A percentile compares a stretch with the other conserved stretches of the same genome.
Evolutionary conservation across 805 yeast genomes (phyloP).

Genomic region (Saccharomycopsis vini): DNA sequence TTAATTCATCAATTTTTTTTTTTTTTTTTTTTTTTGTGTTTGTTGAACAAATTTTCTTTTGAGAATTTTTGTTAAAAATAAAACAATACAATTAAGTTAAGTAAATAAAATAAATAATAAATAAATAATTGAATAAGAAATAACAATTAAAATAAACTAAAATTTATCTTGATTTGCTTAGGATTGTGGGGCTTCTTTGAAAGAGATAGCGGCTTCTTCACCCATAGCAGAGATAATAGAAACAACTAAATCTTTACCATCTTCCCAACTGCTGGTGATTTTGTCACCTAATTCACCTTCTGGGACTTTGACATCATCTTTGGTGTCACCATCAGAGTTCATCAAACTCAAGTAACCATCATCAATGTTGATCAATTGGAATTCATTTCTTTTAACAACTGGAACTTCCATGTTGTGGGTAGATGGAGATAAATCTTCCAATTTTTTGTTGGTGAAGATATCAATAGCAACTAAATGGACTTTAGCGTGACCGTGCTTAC

Average conservation of each 20-base stretch:
- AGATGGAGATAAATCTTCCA: slow-evolving; percentile 99
- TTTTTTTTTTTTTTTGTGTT: too few species aligned
- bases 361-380: slow-evolving; percentile 94
- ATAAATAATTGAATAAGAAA: too few species aligned
- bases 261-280: slow-evolving; percentile 89
- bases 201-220: slow-evolving; percentile 98
- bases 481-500: slow-evolving; percentile 99
- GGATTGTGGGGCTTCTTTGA: slow-evolving; percentile 95
- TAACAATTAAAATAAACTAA: too few species aligned
- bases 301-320: slow-evolving; percentile 98
- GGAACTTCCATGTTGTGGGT: slow-evolving; percentile 99
- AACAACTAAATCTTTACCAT: slow-evolving; percentile 94
- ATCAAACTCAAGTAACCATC: slow-evolving; percentile 96
- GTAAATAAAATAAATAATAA: too few species aligned
- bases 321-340: slow-evolving; percentile 97
- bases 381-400: slow-evolving; percentile 91
- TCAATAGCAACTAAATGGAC: slow-evolving; percentile 99
- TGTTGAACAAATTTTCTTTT: too few species aligned
- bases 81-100: too few species aligned
- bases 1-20: background rate
- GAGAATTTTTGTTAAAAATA: too few species aligned
- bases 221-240: slow-evolving; percentile 98
- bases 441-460: slow-evolving; percentile 98
- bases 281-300: slow-evolving; percentile 96
- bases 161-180: too few species aligned